These are phyloP conservation scores for Globisporangium splendens DNA, from an alignment of 352 stramenopile genomes.

Conservation along the genomic window DNA sequence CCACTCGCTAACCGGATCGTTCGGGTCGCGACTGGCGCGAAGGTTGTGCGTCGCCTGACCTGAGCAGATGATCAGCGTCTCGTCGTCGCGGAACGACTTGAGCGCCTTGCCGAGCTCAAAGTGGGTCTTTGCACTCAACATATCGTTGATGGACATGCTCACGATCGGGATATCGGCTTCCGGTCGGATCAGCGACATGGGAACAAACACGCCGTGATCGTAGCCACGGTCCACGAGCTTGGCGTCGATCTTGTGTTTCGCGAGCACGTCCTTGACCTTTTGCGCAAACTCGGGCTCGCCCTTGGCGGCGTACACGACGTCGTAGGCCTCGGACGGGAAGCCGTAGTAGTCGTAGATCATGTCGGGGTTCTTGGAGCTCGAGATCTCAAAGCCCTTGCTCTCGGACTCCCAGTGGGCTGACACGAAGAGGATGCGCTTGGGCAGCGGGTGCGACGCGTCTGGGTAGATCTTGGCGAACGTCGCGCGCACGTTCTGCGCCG, in stretches of 20 bases:
- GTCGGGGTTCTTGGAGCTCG: constrained; percentile 36
- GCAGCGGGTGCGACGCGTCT: constrained; percentile 22
- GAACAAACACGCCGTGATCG: constrained; percentile 92
- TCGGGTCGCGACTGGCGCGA: constrained; percentile 18
- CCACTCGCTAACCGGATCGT: constrained; percentile 21
- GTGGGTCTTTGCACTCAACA: constrained; percentile 33
- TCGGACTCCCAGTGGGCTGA: constrained; percentile 82
- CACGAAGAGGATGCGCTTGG: constrained; percentile 80
- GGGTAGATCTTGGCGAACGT: constrained; percentile 1
- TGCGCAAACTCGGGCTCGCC: constrained; percentile 65
- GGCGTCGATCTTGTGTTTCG: constrained; percentile 37
- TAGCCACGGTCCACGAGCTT: constrained; percentile 62
- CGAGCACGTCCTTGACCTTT: constrained; percentile 61
- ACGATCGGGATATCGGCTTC: constrained; percentile 87
- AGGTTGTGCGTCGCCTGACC: constrained; percentile 47
- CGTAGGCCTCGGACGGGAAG: constrained; percentile 85
- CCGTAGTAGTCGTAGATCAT: constrained; percentile 91
- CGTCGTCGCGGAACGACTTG: constrained; percentile 48
- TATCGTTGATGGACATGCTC: constrained; percentile 60
- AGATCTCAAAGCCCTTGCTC: constrained; percentile 34
- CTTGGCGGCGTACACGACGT: constrained; percentile 81
- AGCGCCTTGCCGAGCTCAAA: constrained; percentile 56
- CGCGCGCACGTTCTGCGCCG: constrained; percentile 1
- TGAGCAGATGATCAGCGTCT: constrained; percentile 74
- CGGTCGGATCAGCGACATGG: constrained; percentile 86